Base-by-base conservation (phyloP, 1,284 basidiomycete genomes). In the Sporisorium graminicola region DNA sequence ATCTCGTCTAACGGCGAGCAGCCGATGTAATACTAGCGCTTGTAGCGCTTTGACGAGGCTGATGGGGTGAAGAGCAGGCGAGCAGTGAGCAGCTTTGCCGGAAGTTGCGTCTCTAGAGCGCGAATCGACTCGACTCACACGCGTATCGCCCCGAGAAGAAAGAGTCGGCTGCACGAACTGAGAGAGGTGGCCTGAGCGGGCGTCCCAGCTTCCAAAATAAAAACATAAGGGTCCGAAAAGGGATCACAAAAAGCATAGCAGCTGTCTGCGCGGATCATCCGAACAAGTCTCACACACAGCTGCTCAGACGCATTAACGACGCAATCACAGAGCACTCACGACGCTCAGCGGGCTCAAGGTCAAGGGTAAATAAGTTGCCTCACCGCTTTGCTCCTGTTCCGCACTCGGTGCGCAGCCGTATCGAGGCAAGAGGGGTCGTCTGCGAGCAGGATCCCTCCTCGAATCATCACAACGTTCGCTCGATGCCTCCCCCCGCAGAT, bases 121-220 rank as follows among this genome's bases (percentile, higher is more conserved):
- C 40, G 40, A 43, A 20, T 43, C 40, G 40, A 43, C 37, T 18
- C 16, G 37, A 40, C 37, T 40, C 37, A 2, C 12, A 40, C 40
- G 49, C 49, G 27, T 50, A 50, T 50, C 49, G 47, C 47, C 6
- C 16, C 37, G 49, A 50, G 27, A 27, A n/a, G 9, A 29, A 31
- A 50, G 29, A 29, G 27, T 49, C 47, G 27, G 27, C 47, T 31
- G n/a, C 27, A 20, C 27, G 22, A 26, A 44, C n/a, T n/a, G 44
- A 47, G 44, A 29, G 10, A 49, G 16, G 49, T 50, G 49, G 49
- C 49, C 49, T 50, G 49, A 50, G 49, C 49, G 49, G 47, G 10
- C 26, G 14, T 27, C 18, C 26, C 22, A 49, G 26, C 46, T 29
- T 8, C 10, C 27, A 49, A 29, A 29, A n/a, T 14, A 20, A 16